Conservation (phyloP, 768 basidiomycete genomes). For the Lactarius deliciosus region DNA sequence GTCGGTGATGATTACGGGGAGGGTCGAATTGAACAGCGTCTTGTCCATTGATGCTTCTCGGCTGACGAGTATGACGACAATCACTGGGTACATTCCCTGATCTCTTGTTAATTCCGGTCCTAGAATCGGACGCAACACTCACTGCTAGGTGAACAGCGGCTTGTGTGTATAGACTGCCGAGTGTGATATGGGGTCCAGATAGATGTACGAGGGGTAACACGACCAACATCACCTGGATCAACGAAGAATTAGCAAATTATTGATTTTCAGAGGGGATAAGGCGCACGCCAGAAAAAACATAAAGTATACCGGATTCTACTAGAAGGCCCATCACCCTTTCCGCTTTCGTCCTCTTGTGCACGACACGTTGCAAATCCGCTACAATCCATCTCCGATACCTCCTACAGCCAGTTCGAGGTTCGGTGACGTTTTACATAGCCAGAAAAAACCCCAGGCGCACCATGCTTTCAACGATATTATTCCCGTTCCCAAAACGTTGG, state of each 20-base stretch:
- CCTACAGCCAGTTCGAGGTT: neutral
- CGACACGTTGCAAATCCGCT: neutral
- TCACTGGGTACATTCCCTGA: neutral
- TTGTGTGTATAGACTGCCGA: neutral
- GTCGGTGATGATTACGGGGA: neutral
- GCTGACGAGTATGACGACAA: neutral
- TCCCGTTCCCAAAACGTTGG: neutral
- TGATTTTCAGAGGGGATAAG: too few relatives aligned
- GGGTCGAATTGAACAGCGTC: neutral
- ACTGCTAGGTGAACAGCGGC: neutral
- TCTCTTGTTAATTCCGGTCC: neutral
- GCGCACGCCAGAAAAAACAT: slow-evolving; percentile 2
- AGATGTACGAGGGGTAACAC: neutral
- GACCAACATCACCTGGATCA: neutral
- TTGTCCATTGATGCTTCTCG: slow-evolving; percentile 2
- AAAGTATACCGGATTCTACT: neutral
- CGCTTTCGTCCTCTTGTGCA: neutral
- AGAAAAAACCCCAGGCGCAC: neutral
- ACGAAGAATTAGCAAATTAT: neutral
- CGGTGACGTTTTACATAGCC: neutral
- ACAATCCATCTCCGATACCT: neutral
- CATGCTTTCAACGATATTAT: slow-evolving; percentile 1
- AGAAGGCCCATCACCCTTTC: neutral
- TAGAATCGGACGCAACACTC: neutral
- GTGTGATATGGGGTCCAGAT: neutral